phyloP scores from a whole-genome alignment of 768 basidiomycete genomes.

The Scleroderma citrinum region DNA sequence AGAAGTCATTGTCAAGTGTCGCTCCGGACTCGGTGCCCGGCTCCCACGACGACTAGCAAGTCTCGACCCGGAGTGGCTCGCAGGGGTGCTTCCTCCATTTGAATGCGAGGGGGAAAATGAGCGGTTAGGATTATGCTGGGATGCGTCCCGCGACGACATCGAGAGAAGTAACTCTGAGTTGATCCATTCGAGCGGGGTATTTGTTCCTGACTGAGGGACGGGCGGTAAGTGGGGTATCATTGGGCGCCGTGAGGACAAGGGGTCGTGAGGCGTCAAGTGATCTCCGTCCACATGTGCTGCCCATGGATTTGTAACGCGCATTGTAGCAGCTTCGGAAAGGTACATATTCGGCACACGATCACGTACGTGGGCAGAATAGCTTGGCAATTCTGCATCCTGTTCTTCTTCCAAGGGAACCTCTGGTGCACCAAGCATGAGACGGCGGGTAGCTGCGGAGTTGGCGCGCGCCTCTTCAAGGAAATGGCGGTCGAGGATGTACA shows the following conservation, averaged over 20 bases:
- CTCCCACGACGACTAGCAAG: conserved; percentile 33
- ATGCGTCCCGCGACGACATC: conserved; percentile 35
- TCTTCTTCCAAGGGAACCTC: conserved; percentile 40
- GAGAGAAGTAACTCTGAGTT: conserved; percentile 80
- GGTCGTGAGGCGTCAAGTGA: conserved; percentile 28
- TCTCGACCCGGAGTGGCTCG: conserved; percentile 24
- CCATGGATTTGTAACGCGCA: conserved; percentile 65
- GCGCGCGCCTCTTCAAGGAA: conserved; percentile 71
- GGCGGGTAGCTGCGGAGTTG: conserved; percentile 68
- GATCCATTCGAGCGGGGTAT: conserved; percentile 65
- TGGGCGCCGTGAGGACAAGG: conserved; percentile 35
- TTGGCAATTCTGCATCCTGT: conserved; percentile 74
- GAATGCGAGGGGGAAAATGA: conserved; percentile 12
- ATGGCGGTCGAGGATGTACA: conserved; percentile 73
- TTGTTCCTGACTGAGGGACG: conserved; percentile 37
- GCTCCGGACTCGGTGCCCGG: conserved; percentile 58
- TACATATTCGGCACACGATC: conserved; percentile 84
- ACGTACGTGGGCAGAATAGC: conserved; percentile 83
- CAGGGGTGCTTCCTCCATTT: conserved; percentile 22
- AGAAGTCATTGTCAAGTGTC: conserved; percentile 15
- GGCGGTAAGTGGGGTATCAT: conserved; percentile 30
- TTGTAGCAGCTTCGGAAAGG: conserved; percentile 54
- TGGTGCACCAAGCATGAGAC: conserved; percentile 36
- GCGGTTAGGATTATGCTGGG: conserved; percentile 16
- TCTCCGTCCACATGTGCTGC: conserved; percentile 34